Conservation (phyloP, 495 filamentous ascomycete genomes). For the Penicillium argentinense region DNA sequence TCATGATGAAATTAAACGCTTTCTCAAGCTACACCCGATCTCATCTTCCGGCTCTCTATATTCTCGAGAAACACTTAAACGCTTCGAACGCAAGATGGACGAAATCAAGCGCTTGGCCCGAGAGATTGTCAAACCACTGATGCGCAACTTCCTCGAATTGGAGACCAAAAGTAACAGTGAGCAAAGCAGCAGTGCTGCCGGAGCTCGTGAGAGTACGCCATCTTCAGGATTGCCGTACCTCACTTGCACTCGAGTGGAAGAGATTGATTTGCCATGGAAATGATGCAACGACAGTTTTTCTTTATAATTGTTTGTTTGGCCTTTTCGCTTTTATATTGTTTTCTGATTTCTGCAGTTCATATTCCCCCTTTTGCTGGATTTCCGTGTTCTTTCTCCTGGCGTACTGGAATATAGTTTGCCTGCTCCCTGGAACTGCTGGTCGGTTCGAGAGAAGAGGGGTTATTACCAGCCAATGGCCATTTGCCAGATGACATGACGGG, state of each 20-base stretch:
- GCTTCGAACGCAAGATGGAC: conserved; percentile 82
- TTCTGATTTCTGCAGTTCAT: background rate
- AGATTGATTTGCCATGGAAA: conserved; percentile 77
- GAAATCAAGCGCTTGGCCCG: conserved; percentile 81
- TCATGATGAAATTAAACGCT: conserved; percentile 86
- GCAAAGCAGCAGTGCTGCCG: background rate
- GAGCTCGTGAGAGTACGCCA: conserved; percentile 19
- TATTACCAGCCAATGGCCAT: conserved; percentile 3
- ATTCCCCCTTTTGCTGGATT: background rate
- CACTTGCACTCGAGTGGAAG: conserved; percentile 75
- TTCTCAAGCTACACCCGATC: conserved; percentile 66
- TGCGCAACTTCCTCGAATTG: conserved; percentile 78
- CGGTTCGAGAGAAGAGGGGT: conserved; percentile 1
- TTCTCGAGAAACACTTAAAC: conserved; percentile 72
- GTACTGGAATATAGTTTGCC: conserved; percentile 1
- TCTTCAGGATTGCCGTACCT: conserved; percentile 62
- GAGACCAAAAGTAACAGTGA: conserved; percentile 54
- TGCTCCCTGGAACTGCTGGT: conserved; percentile 16
- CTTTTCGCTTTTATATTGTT: background rate
- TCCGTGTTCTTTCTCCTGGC: background rate
- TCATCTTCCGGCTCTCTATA: conserved; percentile 56
- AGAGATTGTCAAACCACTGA: conserved; percentile 80
- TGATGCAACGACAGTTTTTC: conserved; percentile 20
- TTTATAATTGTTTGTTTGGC: background rate
- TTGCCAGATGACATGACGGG: conserved; percentile 19